A percentile compares a stretch with the other conserved stretches of the same genome.
Conservation (phyloP, 495 filamentous ascomycete genomes). For the Aspergillus sparsus region DNA sequence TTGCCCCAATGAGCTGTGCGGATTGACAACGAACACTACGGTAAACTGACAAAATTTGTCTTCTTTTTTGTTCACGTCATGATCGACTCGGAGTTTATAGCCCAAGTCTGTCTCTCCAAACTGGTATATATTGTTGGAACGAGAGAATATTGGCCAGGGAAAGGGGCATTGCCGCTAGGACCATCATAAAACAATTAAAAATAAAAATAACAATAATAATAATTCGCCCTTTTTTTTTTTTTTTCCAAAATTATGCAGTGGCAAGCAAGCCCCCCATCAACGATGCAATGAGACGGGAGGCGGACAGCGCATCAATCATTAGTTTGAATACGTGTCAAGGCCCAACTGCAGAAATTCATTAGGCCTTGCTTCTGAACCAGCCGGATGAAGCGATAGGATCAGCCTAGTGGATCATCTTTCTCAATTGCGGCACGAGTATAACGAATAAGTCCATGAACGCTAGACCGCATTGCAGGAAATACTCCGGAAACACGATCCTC, state of each 20-base stretch:
- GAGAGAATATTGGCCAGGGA: too few relatives aligned
- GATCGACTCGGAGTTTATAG: too few relatives aligned
- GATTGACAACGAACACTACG: too few relatives aligned
- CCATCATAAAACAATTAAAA: conserved; percentile 18
- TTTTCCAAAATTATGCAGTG: conserved; percentile 6
- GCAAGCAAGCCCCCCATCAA: conserved; percentile 21
- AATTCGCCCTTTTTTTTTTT: neutral
- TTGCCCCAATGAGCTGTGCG: too few relatives aligned
- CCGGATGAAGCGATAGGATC: conserved; percentile 23
- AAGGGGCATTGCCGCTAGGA: conserved; percentile 1
- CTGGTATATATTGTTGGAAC: too few relatives aligned
- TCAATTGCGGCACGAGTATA: conserved; percentile 17
- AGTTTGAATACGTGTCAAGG: conserved; percentile 33
- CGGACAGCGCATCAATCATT: conserved; percentile 30
- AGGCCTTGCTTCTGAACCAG: conserved; percentile 28
- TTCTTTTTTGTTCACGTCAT: too few relatives aligned
- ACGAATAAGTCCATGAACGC: conserved; percentile 9
- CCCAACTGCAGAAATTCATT: conserved; percentile 26
- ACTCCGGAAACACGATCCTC: conserved; percentile 10
- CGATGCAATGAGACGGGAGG: conserved; percentile 22
- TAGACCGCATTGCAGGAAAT: conserved; percentile 17
- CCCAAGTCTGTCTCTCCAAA: too few relatives aligned
- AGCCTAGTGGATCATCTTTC: conserved; percentile 23
- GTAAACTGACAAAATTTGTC: too few relatives aligned
- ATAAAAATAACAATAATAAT: too few relatives aligned